phyloP scores from a whole-genome alignment of 352 stramenopile species.

The Globisporangium canariense region DNA sequence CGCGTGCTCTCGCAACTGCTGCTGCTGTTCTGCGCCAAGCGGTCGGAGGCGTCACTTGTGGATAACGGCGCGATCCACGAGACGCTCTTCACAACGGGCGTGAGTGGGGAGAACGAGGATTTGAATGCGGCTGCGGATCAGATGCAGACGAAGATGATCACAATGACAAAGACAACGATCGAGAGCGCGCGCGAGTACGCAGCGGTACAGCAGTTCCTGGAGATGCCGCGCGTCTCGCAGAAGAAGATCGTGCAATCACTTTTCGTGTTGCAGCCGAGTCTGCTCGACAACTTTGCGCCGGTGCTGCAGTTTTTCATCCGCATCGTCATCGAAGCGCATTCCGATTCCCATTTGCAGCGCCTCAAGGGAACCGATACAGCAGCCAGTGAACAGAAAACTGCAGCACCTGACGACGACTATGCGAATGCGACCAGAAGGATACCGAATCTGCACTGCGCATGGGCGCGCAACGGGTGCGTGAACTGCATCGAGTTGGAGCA shows the following conservation, averaged over 20 bases:
- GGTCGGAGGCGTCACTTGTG: background rate
- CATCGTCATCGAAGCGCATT: conserved; percentile 53
- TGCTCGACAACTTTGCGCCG: conserved; percentile 38
- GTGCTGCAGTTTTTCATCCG: conserved; percentile 70
- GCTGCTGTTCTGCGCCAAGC: conserved; percentile 34
- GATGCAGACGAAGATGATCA: conserved; percentile 2
- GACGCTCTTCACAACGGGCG: conserved; percentile 1
- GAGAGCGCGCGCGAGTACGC: conserved; percentile 20
- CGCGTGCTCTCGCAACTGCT: conserved; percentile 45
- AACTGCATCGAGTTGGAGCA: conserved; percentile 34
- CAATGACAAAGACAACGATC: conserved; percentile 8
- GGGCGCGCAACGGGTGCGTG: conserved; percentile 28
- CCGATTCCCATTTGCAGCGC: conserved; percentile 20
- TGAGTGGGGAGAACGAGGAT: background rate
- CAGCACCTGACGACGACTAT: conserved; percentile 6
- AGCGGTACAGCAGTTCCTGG: conserved; percentile 41
- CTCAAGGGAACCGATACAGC: background rate
- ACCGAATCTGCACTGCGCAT: conserved; percentile 21
- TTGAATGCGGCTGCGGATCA: background rate
- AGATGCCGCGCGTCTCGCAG: conserved; percentile 32
- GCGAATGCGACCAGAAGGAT: conserved; percentile 12
- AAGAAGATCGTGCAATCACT: conserved; percentile 40
- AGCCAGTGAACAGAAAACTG: conserved; percentile 1
- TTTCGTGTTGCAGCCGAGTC: conserved; percentile 37
- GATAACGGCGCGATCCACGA: background rate